Percentiles rank a stretch among this genome's conserved stretches.
Conservation (phyloP, 495 filamentous ascomycete genomes). For the Hypoxylon trugodes region DNA sequence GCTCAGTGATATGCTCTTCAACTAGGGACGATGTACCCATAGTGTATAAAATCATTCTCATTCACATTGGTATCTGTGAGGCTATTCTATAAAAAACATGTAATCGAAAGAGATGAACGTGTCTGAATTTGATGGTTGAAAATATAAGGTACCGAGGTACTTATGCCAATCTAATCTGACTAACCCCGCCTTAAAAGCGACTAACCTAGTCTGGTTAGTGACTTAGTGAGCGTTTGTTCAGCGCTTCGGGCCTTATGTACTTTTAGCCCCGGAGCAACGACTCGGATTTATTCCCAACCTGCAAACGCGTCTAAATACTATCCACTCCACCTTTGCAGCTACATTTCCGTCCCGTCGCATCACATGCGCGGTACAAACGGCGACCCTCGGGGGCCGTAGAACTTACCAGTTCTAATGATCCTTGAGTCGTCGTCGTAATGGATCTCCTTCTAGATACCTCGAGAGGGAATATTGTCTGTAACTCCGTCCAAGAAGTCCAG, state of each 20-base stretch:
- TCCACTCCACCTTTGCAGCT: conserved; percentile 16
- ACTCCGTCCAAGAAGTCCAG: conserved; percentile 52
- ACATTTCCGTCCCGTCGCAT: conserved; percentile 13
- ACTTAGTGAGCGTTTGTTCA: background rate
- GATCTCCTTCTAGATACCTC: conserved; percentile 48
- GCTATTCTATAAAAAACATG: too few species aligned
- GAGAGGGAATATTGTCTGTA: conserved; percentile 46
- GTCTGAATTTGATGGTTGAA: too few species aligned
- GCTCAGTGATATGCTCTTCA: background rate
- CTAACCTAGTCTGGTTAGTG: too few species aligned
- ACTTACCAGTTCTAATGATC: background rate
- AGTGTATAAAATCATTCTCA: too few species aligned
- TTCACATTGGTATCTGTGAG: too few species aligned
- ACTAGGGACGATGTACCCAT: background rate
- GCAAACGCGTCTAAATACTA: conserved; percentile 23
- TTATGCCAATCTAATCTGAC: too few species aligned
- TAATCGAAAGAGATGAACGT: too few species aligned
- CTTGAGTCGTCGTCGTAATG: conserved; percentile 34
- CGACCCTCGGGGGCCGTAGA: background rate
- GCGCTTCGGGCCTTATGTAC: background rate
- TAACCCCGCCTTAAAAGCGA: too few species aligned
- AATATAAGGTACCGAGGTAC: too few species aligned
- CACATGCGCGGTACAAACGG: conserved; percentile 1
- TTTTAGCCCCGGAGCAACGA: conserved; percentile 1
- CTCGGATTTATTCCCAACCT: background rate